A percentile compares a stretch with the other conserved stretches of the same genome.
These are phyloP conservation scores for Lycium ferocissimum DNA, from an alignment of 257 asterid species.

Conservation along the genomic window DNA sequence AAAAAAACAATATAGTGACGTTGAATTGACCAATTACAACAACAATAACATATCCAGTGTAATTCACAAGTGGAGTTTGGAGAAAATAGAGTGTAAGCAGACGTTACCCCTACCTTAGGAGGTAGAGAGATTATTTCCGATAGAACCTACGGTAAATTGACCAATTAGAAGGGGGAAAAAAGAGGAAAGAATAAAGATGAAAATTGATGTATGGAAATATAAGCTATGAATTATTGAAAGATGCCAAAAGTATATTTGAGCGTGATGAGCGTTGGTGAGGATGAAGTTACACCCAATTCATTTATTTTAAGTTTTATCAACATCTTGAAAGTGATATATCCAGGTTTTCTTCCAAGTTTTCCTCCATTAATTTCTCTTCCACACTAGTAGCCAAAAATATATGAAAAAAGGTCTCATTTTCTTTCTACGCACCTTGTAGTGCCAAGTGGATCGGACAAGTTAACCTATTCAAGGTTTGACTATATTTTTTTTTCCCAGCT, in stretches of 20 bases:
- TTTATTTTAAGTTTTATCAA: not conserved
- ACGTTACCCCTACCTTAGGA: too few species aligned
- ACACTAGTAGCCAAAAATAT: not conserved
- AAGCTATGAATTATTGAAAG: not conserved
- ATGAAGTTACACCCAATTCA: not conserved
- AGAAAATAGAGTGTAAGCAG: too few species aligned
- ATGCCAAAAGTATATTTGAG: not conserved
- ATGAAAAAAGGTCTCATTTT: not conserved
- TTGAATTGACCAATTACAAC: too few species aligned
- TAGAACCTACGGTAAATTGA: too few species aligned
- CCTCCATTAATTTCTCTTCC: not conserved
- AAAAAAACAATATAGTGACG: too few species aligned
- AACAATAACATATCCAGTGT: too few species aligned
- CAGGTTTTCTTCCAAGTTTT: not conserved
- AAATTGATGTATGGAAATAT: not conserved
- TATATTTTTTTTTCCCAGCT: not conserved
- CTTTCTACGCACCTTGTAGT: not conserved
- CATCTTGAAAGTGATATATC: conserved; percentile 5
- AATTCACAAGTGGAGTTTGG: too few species aligned
- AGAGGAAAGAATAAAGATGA: not conserved
- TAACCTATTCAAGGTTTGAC: conserved; percentile 25
- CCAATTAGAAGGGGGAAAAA: not conserved
- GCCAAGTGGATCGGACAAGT: not conserved
- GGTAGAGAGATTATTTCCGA: too few species aligned
- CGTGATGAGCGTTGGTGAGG: not conserved